A percentile compares a stretch with the other conserved stretches of the same genome.
phyloP scores from a whole-genome alignment of 2,329 filamentous ascomycete genomes.

The Camptophora hylomeconis region DNA sequence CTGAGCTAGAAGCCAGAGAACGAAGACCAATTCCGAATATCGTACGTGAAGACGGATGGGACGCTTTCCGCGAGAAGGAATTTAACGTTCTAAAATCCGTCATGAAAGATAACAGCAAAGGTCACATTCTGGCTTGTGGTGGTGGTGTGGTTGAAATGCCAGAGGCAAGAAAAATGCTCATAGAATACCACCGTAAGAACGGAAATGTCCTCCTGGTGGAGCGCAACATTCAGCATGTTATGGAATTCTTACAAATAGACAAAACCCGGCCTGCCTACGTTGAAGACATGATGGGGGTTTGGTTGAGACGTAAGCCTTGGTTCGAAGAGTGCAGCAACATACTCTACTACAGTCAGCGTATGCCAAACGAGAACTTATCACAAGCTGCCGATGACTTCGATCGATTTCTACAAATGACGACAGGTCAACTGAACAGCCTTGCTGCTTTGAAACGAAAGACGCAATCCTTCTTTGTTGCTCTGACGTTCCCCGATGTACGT shows the following conservation, averaged over 20 bases:
- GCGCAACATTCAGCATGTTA: conserved; percentile 73
- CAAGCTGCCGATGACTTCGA: conserved; percentile 55
- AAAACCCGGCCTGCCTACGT: conserved; percentile 85
- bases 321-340: conserved; percentile 89
- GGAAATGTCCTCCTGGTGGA: conserved; percentile 81
- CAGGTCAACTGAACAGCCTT: conserved; percentile 44
- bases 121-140: conserved; percentile 82
- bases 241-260: conserved; percentile 78
- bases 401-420: conserved; percentile 58
- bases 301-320: conserved; percentile 76
- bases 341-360: conserved; percentile 72
- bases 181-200: conserved; percentile 58
- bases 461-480: conserved; percentile 81
- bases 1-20: conserved; percentile 63
- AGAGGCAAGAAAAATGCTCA: conserved; percentile 63
- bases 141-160: conserved; percentile 83
- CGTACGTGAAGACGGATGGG: conserved; percentile 69
- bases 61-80: conserved; percentile 72
- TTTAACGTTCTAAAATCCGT: conserved; percentile 58
- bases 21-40: conserved; percentile 75
- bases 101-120: conserved; percentile 59
- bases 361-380: conserved; percentile 36
- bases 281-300: conserved; percentile 84
- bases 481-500: conserved; percentile 67
- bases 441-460: conserved; percentile 48